These are phyloP conservation scores for Apiotrichum akiyoshidainum DNA, from an alignment of 1,284 basidiomycete species.

Conservation along the genomic window DNA sequence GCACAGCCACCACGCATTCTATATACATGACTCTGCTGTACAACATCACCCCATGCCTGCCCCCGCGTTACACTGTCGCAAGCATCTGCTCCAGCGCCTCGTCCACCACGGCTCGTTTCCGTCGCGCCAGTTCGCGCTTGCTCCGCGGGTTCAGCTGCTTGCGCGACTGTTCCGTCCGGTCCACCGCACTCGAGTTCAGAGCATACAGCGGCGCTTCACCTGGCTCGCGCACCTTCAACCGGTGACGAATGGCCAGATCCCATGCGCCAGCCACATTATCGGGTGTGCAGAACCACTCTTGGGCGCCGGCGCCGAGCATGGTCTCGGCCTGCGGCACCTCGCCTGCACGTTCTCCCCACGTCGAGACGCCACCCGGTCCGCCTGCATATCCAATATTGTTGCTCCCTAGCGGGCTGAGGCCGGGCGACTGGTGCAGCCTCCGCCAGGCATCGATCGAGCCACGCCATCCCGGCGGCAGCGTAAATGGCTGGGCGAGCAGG, in stretches of 20 bases:
- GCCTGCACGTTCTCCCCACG: conserved; percentile 38
- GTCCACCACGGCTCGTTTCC: conserved; percentile 18
- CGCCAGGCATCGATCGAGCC: conserved; percentile 14
- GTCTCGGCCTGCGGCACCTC: conserved; percentile 29
- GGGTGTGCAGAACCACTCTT: conserved; percentile 33
- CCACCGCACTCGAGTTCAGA: conserved; percentile 26
- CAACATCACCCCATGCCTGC: neutral
- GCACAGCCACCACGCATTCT: too few species aligned
- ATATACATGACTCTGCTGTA: too few species aligned
- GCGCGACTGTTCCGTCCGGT: conserved; percentile 15
- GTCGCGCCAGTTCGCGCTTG: conserved; percentile 7
- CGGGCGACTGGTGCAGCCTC: neutral
- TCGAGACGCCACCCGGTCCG: conserved; percentile 36
- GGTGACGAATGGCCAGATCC: conserved; percentile 32
- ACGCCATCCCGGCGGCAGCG: conserved; percentile 29
- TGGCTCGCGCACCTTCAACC: conserved; percentile 27
- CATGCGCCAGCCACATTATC: conserved; percentile 37
- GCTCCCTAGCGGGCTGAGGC: neutral
- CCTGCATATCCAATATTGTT: conserved; percentile 22
- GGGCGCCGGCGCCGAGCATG: conserved; percentile 16
- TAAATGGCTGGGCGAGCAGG: conserved; percentile 29
- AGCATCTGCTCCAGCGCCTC: conserved; percentile 29
- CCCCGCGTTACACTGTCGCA: neutral
- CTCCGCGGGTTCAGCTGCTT: neutral
- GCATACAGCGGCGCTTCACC: conserved; percentile 38